These are phyloP conservation scores for Zychaea mexicana DNA, from an alignment of 371 early-diverging fungal genomes.

Conservation along the genomic window DNA sequence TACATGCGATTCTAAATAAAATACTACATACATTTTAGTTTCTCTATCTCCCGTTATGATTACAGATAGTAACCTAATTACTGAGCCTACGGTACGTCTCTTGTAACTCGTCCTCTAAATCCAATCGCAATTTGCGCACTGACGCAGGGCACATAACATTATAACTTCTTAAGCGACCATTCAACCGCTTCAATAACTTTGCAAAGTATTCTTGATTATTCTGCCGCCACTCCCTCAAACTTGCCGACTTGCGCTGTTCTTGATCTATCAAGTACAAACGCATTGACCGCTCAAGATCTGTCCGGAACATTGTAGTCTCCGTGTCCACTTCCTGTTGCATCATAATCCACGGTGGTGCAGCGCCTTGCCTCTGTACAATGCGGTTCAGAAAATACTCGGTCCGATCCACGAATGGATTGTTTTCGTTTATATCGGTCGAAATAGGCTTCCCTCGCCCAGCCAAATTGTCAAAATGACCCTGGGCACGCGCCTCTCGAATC, in stretches of 20 bases:
- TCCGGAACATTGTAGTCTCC: slow-evolving; percentile 32
- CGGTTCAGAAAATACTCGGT: slow-evolving; percentile 53
- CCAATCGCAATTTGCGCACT: slow-evolving; percentile 24
- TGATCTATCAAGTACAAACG: neutral
- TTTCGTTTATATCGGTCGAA: slow-evolving; percentile 26
- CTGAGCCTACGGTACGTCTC: slow-evolving; percentile 1
- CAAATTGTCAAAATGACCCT: slow-evolving; percentile 50
- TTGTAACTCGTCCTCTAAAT: slow-evolving; percentile 23
- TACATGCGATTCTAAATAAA: no score
- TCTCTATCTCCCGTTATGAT: no score
- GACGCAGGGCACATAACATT: slow-evolving; percentile 38
- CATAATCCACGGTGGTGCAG: slow-evolving; percentile 54
- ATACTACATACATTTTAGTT: no score
- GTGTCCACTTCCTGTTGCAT: slow-evolving; percentile 48
- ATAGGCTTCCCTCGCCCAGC: slow-evolving; percentile 49
- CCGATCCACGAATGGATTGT: slow-evolving; percentile 45
- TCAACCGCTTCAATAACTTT: slow-evolving; percentile 15
- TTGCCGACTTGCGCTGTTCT: no score
- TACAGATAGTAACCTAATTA: no score
- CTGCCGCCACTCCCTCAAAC: slow-evolving; percentile 15
- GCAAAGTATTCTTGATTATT: slow-evolving; percentile 18
- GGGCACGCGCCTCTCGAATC: slow-evolving; percentile 40
- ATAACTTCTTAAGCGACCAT: slow-evolving; percentile 27
- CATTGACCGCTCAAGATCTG: slow-evolving; percentile 23
- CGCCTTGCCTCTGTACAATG: slow-evolving; percentile 50